phyloP scores from a whole-genome alignment of 495 filamentous ascomycete species.

The Penicillium pulvis region DNA sequence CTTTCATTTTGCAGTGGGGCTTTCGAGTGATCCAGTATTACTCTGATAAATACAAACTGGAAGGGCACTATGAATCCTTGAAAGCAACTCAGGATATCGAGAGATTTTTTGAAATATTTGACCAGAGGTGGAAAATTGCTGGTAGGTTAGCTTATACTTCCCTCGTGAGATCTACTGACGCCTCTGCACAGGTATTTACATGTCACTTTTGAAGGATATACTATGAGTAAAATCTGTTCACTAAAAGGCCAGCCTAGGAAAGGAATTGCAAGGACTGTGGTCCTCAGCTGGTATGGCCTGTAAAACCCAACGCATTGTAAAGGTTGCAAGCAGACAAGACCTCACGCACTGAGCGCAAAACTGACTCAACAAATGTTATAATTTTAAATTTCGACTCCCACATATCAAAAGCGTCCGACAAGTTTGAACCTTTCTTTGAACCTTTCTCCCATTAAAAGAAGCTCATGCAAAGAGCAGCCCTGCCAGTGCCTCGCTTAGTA shows the following conservation, averaged over 20 bases:
- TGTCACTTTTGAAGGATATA: background rate
- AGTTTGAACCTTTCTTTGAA: no score
- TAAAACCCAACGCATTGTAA: no score
- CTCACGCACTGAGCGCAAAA: no score
- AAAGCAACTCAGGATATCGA: constrained; percentile 10
- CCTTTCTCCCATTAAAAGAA: no score
- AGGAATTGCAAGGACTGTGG: no score
- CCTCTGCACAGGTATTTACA: background rate
- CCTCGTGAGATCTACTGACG: background rate
- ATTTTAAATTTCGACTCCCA: no score
- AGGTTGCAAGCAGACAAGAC: no score
- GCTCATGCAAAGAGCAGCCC: no score
- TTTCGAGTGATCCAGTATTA: constrained; percentile 11
- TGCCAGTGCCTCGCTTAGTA: background rate
- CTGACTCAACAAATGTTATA: no score
- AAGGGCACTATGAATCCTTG: constrained; percentile 14
- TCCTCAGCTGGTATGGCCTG: background rate
- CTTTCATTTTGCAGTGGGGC: constrained; percentile 14
- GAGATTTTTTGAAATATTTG: constrained; percentile 10
- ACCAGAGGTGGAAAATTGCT: constrained; percentile 17
- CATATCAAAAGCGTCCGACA: no score
- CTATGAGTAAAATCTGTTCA: background rate
- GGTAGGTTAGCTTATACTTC: background rate
- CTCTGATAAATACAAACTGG: constrained; percentile 10
- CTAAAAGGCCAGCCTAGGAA: no score